Percentiles rank a stretch among this genome's conserved stretches.
phyloP scores from a whole-genome alignment of 2,329 filamentous ascomycete genomes.

The Didymella keratinophila region DNA sequence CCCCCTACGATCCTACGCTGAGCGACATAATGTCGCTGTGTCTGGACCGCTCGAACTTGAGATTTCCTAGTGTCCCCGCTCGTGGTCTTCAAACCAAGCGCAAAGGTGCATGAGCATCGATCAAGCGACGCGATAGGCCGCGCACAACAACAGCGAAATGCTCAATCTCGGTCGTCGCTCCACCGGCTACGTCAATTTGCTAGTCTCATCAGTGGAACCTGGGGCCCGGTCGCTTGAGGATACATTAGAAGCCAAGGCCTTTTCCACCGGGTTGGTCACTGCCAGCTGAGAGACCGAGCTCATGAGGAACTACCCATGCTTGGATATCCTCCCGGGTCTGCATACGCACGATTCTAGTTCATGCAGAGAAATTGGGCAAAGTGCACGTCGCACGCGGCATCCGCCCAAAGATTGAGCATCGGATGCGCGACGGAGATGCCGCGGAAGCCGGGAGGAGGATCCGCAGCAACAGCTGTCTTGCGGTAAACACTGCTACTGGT shows the following conservation, averaged over 20 bases:
- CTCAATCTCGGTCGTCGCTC: not conserved
- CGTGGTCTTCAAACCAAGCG: not conserved
- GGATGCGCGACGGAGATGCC: not conserved
- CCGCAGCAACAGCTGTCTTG: not conserved
- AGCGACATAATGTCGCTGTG: not conserved
- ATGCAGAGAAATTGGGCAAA: not conserved
- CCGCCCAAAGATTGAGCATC: not conserved
- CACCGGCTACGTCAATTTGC: not conserved
- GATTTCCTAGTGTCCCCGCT: not conserved
- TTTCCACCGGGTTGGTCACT: not conserved
- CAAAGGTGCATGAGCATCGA: not conserved
- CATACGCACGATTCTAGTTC: not conserved
- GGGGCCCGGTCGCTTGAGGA: not conserved
- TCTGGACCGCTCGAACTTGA: not conserved
- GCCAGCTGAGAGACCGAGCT: not conserved
- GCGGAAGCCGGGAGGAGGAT: not conserved
- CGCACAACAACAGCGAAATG: not conserved
- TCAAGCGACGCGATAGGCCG: not conserved
- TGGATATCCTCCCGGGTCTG: not conserved
- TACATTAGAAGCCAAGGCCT: not conserved
- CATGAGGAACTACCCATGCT: not conserved
- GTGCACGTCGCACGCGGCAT: not conserved
- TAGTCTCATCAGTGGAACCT: too few relatives aligned
- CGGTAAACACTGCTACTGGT: slow-evolving; percentile 7
- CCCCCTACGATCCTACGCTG: not conserved